Evolutionary conservation across 805 yeast genomes (phyloP).

Genomic region (Saccharomycopsis sp.): DNA sequence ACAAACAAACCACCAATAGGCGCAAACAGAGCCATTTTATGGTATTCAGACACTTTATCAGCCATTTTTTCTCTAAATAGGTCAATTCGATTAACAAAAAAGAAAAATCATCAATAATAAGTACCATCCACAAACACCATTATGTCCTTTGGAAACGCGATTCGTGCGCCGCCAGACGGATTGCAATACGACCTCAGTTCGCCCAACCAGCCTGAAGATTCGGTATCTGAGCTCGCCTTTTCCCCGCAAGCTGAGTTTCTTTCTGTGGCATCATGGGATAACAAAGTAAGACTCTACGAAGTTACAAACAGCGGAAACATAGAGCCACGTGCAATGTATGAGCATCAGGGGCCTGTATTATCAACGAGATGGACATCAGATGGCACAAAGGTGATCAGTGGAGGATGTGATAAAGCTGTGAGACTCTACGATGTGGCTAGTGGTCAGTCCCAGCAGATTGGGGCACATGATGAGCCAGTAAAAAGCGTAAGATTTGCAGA

Average conservation of each 20-base stretch:
- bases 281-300: slow-evolving; percentile 88
- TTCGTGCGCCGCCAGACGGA: slow-evolving; percentile 3
- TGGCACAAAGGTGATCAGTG: slow-evolving; percentile 81
- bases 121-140: neutral
- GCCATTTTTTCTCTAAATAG: too few relatives aligned
- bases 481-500: slow-evolving; percentile 67
- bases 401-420: slow-evolving; percentile 88
- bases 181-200: slow-evolving; percentile 56
- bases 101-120: too few relatives aligned
- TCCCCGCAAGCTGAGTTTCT: slow-evolving; percentile 80
- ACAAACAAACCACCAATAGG: too few relatives aligned
- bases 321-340: slow-evolving; percentile 84
- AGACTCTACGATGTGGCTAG: slow-evolving; percentile 74
- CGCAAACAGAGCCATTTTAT: too few relatives aligned
- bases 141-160: slow-evolving; percentile 10
- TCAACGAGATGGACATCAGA: slow-evolving; percentile 76
- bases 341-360: slow-evolving; percentile 84
- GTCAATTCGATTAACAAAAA: too few relatives aligned
- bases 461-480: slow-evolving; percentile 80
- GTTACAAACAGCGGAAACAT: slow-evolving; percentile 66
- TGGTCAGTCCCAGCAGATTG: slow-evolving; percentile 80
- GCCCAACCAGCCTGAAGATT: slow-evolving; percentile 85
- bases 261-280: slow-evolving; percentile 90
- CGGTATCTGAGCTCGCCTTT: slow-evolving; percentile 75
- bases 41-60: too few relatives aligned